These are phyloP conservation scores for Colletotrichum plurivorum DNA, from an alignment of 2,329 filamentous ascomycete genomes.

Conservation along the genomic window DNA sequence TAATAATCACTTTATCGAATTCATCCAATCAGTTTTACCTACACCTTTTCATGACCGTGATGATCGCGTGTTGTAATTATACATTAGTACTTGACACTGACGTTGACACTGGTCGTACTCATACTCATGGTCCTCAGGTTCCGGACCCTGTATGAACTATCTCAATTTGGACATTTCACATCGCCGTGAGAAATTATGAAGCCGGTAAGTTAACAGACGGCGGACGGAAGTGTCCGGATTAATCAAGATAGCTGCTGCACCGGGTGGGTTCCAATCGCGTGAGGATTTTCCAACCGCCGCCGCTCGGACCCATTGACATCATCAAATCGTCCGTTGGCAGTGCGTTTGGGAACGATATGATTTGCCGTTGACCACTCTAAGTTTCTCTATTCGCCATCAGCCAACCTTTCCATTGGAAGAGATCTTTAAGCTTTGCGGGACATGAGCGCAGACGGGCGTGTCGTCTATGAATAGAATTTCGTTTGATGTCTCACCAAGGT, in stretches of 20 bases:
- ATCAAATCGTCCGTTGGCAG: neutral
- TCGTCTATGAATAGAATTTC: constrained; percentile 32
- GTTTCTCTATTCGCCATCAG: neutral
- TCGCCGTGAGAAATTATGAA: too few species aligned
- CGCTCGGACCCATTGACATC: neutral
- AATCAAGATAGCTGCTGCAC: too few species aligned
- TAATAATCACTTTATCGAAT: constrained; percentile 28
- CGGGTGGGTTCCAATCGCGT: too few species aligned
- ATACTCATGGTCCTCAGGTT: too few species aligned
- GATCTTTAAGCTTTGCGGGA: neutral
- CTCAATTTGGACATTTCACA: too few species aligned
- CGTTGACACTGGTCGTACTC: too few species aligned
- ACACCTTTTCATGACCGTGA: too few species aligned
- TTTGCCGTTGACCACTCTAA: neutral
- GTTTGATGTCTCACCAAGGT: constrained; percentile 24
- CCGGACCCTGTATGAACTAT: too few species aligned
- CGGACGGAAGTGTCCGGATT: too few species aligned
- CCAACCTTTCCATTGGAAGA: neutral
- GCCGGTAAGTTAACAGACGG: too few species aligned
- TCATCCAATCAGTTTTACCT: constrained; percentile 2
- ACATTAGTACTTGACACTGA: too few species aligned
- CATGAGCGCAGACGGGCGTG: constrained; percentile 1
- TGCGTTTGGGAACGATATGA: neutral
- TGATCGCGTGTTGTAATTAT: too few species aligned
- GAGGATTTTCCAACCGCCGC: neutral